A percentile compares a stretch with the other conserved stretches of the same genome.
Evolutionary conservation across 495 filamentous ascomycete species (phyloP).

Genomic region (Geoglossum glabrum): DNA sequence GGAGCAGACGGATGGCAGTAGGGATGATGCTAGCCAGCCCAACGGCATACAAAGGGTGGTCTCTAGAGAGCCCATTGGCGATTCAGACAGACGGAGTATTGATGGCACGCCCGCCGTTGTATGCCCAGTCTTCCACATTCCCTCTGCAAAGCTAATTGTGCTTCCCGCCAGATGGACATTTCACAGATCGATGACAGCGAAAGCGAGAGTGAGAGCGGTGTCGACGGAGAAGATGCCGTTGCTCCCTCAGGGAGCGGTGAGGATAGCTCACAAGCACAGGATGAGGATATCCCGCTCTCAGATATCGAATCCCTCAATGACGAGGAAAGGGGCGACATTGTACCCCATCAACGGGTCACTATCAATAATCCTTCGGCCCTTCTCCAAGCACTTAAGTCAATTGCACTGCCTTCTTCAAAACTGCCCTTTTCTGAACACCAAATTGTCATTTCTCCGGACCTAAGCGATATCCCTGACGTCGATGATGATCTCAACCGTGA

Average conservation of each 20-base stretch:
- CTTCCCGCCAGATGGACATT: slow-evolving; percentile 8
- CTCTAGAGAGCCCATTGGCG: background rate
- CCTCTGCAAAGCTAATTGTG: background rate
- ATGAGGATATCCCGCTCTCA: slow-evolving; percentile 65
- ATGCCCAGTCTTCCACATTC: background rate
- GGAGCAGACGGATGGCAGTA: slow-evolving; percentile 5
- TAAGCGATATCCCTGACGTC: slow-evolving; percentile 40
- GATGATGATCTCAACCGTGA: slow-evolving; percentile 82
- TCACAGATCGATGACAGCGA: slow-evolving; percentile 10
- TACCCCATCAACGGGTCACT: slow-evolving; percentile 79
- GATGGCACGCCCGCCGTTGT: background rate
- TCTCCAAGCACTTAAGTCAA: slow-evolving; percentile 51
- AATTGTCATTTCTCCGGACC: slow-evolving; percentile 32
- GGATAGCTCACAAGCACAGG: slow-evolving; percentile 18
- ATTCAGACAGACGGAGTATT: slow-evolving; percentile 1
- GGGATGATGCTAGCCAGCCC: slow-evolving; percentile 3
- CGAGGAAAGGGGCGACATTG: slow-evolving; percentile 64
- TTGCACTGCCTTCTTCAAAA: slow-evolving; percentile 38
- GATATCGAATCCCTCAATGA: slow-evolving; percentile 59
- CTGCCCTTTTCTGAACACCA: slow-evolving; percentile 48
- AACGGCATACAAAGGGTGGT: background rate
- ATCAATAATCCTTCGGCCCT: slow-evolving; percentile 94
- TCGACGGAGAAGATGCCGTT: slow-evolving; percentile 10
- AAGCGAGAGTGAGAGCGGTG: slow-evolving; percentile 11
- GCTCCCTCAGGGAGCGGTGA: slow-evolving; percentile 18